phyloP scores from a whole-genome alignment of 768 basidiomycete genomes.

The Tremella yokohamensis region DNA sequence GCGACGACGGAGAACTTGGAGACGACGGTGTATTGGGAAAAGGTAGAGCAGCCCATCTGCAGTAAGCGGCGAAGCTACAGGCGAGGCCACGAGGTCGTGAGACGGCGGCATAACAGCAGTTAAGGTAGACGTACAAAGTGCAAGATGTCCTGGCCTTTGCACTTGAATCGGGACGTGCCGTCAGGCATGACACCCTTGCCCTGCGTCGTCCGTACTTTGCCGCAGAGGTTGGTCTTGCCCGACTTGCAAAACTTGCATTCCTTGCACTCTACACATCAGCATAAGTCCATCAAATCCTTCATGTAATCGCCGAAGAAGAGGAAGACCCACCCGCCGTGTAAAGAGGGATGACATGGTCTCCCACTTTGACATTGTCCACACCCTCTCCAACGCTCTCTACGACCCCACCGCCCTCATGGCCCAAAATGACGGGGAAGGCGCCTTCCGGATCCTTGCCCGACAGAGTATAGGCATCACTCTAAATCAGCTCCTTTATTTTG shows the following conservation, averaged over 20 bases:
- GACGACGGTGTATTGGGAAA: conserved; percentile 99
- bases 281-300: too few species aligned
- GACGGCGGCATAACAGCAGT: too few species aligned
- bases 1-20: conserved; percentile 95
- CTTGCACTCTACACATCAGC: conserved; percentile 36
- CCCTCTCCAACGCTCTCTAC: conserved; percentile 97
- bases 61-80: neutral
- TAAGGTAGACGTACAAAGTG: conserved; percentile 76
- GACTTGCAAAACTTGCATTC: conserved; percentile 97
- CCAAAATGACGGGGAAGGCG: conserved; percentile 85
- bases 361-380: conserved; percentile 73
- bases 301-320: neutral
- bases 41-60: conserved; percentile 97
- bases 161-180: conserved; percentile 77
- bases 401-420: conserved; percentile 64
- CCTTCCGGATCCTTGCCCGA: conserved; percentile 96
- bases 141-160: conserved; percentile 77
- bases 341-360: conserved; percentile 95
- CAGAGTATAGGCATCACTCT: conserved; percentile 83
- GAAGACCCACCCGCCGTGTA: conserved; percentile 75
- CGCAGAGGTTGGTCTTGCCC: conserved; percentile 94
- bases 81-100: too few species aligned
- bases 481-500: neutral
- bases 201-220: conserved; percentile 79
- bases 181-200: conserved; percentile 96